Evolutionary conservation across 495 filamentous ascomycete genomes (phyloP), one percentile per base, ranked within the genome.

Genomic region (Monascus purpureus): DNA sequence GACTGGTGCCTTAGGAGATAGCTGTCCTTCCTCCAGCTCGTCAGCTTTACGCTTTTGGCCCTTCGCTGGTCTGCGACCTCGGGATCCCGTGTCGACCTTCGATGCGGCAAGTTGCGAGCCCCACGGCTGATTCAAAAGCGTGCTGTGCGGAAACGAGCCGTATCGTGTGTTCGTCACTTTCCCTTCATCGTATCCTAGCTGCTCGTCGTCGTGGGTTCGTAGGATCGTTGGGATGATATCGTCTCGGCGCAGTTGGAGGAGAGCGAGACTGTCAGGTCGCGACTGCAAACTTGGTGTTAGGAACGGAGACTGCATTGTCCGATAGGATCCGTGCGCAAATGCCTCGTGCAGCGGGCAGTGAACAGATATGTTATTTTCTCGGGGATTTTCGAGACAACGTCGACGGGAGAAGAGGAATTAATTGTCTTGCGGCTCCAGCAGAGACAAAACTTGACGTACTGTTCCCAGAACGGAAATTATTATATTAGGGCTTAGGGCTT

Each of bases 81-180:
- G 59, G 8, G 82, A 86, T 7, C 86, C 86, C 1, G 84, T 92
- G 51, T 93, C 82, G 29, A 92, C 85, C 25, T 76, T 70, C n/a
- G 82, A 88, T 3, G 90, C 88, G 25, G 77, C 67, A 17, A 96
- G 76, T 47, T 96, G 90, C 4, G 80, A 80, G 28, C 90, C 90
- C 86, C 87, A 95, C 31, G 83, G 78, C 28, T 84, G 60, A 11
- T 70, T 61, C 47, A 90, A 57, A 32, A 99, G 63, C 1, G 90
- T 94, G 29, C 65, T 78, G 57, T 96, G 88, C 0, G 90, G 90
- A 45, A 92, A 99, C 3, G 85, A 88, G 15, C 90, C 90, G 46
- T 93, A 99, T 7, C 87, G 77, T 2, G 90, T 99, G 52, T 90
- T 96, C 35, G 79, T 72, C 7, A 94, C 81, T 35, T 77, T 76